phyloP scores from a whole-genome alignment of 148 eudicot species.

The Salicornia ramosissima region DNA sequence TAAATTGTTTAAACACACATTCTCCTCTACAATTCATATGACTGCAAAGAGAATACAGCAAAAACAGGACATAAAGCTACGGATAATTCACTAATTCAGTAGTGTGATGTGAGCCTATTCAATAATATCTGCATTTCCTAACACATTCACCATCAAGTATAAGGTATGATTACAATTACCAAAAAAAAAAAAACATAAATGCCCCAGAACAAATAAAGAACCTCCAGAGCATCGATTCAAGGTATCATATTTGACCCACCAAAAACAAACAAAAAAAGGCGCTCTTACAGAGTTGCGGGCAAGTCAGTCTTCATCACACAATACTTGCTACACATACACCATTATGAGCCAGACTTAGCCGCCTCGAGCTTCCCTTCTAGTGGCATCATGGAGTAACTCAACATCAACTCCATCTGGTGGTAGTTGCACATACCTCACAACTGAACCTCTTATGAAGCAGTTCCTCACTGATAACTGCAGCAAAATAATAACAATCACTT shows the following conservation, averaged over 20 bases:
- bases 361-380: slow-evolving; percentile 97
- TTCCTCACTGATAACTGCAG: slow-evolving; percentile 91
- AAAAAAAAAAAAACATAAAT: no score
- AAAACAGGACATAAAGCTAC: neutral
- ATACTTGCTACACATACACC: neutral
- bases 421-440: slow-evolving; percentile 91
- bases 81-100: neutral
- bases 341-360: slow-evolving; percentile 35
- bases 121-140: neutral
- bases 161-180: slow-evolving; percentile 7
- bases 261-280: slow-evolving; percentile 19
- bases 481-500: neutral
- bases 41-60: neutral
- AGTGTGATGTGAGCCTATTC: neutral
- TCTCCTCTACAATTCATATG: neutral
- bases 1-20: neutral
- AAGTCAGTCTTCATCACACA: neutral
- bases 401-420: slow-evolving; percentile 97
- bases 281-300: slow-evolving; percentile 9
- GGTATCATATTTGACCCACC: slow-evolving; percentile 9
- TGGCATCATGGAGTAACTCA: slow-evolving; percentile 96
- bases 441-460: slow-evolving; percentile 98
- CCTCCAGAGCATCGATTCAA: neutral
- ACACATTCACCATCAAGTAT: slow-evolving; percentile 1
- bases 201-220: slow-evolving; percentile 7